Conservation (phyloP, 805 yeast genomes). For the Ogataea paradorogensis region DNA sequence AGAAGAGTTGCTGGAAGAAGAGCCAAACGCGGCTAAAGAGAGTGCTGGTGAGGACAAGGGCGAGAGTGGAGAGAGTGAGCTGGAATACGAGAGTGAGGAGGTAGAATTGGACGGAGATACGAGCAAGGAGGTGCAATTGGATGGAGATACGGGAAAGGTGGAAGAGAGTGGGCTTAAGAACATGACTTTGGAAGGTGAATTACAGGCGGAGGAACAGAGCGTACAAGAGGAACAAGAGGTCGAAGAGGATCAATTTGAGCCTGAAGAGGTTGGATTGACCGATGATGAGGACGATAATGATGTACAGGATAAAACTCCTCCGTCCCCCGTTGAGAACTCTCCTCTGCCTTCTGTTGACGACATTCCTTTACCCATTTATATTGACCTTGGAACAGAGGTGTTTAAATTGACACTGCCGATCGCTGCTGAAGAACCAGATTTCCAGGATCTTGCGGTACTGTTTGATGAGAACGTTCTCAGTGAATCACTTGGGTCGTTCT, state of each 20-base stretch:
- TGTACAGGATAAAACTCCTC: not conserved
- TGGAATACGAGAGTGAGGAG: conserved; percentile 33
- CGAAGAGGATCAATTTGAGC: conserved; percentile 1
- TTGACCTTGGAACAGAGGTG: conserved; percentile 29
- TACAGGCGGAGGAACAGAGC: not conserved
- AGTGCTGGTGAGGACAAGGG: conserved; percentile 21
- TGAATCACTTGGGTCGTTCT: conserved; percentile 9
- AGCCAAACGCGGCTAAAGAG: conserved; percentile 13
- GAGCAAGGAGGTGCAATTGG: conserved; percentile 10
- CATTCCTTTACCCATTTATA: conserved; percentile 23
- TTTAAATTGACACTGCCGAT: conserved; percentile 25
- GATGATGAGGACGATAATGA: conserved; percentile 7
- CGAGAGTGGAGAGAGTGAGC: conserved; percentile 5
- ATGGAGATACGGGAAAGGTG: conserved; percentile 2
- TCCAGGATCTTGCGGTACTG: conserved; percentile 21
- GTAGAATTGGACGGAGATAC: conserved; percentile 17
- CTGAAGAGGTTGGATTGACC: conserved; percentile 11
- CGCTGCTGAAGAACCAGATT: conserved; percentile 24
- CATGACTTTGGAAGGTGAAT: not conserved
- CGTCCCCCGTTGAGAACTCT: no score
- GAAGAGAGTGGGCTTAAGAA: conserved; percentile 22
- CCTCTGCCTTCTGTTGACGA: no score
- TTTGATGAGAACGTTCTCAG: conserved; percentile 16
- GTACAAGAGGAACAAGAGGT: no score
- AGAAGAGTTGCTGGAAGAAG: conserved; percentile 11